Evolutionary conservation across 2,329 filamentous ascomycete species (phyloP), one percentile per base, ranked within the genome.

Genomic region (Talaromyces sp.): DNA sequence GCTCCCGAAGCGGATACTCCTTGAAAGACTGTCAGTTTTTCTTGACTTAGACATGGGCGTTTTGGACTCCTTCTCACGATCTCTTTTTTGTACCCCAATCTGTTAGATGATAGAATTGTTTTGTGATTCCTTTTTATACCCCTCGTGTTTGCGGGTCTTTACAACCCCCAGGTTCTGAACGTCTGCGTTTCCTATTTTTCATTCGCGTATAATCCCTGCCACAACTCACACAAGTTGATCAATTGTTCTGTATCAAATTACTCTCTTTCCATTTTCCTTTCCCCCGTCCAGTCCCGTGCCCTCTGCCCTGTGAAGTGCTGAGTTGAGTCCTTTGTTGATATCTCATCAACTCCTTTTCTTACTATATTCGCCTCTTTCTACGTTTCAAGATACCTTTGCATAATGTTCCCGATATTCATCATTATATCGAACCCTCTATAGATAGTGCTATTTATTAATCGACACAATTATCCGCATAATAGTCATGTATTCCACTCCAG

Each of bases 41-140:
- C 49, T 37, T 54, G n/a, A 35, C 40, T 52, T 55, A 40, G 20
- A 51, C 33, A 45, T 42, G 27, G 47, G 49, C 22, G 39, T 57
- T 57, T 27, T 27, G 9, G 32, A n/a, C 49, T 48, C 40, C n/a
- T 46, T 29, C 45, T 46, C 29, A 57, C 52, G 52, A 54, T 61
- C 49, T 47, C 43, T 43, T 52, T 45, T 35, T 33, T 42, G 53
- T 51, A 33, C 35, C 47, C 30, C 49, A 22, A 43, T 51, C 45
- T 20, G 44, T 57, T 64, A 63, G 61, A 63, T 44, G 57, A 62
- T 64, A 64, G 62, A 64, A 11, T 41, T 56, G 51, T 55, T 61
- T 49, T 52, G 45, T 57, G 32, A 27, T 54, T 44, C 36, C 52
- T 35, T 47, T n/a, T 61, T 63, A 63, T 63, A 63, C 61, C 61